phyloP scores from a whole-genome alignment of 805 yeast genomes.

The Teunomyces aglyptinius region DNA sequence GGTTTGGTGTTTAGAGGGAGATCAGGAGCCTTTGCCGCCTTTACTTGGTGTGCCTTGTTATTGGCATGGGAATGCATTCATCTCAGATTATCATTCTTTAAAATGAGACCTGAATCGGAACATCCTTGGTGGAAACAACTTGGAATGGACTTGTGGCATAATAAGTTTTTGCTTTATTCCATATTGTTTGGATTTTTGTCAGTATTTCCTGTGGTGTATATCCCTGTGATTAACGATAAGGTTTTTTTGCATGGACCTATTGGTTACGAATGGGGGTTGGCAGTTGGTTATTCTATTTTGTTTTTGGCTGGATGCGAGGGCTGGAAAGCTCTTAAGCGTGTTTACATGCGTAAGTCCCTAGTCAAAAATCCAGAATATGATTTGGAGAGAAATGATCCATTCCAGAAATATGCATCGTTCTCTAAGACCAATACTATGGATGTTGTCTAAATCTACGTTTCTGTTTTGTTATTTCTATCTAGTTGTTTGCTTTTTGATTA shows the following conservation, averaged over 20 bases:
- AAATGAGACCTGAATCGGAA: constrained; percentile 37
- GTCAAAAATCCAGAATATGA: constrained; percentile 35
- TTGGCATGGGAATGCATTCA: constrained; percentile 43
- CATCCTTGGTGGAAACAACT: constrained; percentile 38
- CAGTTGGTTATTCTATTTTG: constrained; percentile 29
- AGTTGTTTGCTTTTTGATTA: not conserved
- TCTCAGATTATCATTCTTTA: constrained; percentile 32
- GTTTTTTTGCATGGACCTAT: constrained; percentile 39
- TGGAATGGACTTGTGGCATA: constrained; percentile 33
- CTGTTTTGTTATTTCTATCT: not conserved
- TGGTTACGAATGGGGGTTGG: constrained; percentile 41
- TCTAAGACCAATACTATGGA: constrained; percentile 38
- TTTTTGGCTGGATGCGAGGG: constrained; percentile 35
- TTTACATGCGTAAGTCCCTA: constrained; percentile 22
- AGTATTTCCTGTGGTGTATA: constrained; percentile 41
- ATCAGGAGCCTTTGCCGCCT: constrained; percentile 37
- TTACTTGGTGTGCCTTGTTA: constrained; percentile 42
- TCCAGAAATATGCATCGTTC: constrained; percentile 39
- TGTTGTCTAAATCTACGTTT: constrained; percentile 4
- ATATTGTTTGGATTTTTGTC: constrained; percentile 33
- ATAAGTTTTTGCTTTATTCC: constrained; percentile 39
- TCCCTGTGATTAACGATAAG: constrained; percentile 39
- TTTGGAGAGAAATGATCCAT: constrained; percentile 40
- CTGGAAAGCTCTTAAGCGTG: constrained; percentile 40
- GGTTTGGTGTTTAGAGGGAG: constrained; percentile 37